These are phyloP conservation scores for Capsicum rhomboideum DNA, from an alignment of 257 asterid genomes.

Conservation along the genomic window DNA sequence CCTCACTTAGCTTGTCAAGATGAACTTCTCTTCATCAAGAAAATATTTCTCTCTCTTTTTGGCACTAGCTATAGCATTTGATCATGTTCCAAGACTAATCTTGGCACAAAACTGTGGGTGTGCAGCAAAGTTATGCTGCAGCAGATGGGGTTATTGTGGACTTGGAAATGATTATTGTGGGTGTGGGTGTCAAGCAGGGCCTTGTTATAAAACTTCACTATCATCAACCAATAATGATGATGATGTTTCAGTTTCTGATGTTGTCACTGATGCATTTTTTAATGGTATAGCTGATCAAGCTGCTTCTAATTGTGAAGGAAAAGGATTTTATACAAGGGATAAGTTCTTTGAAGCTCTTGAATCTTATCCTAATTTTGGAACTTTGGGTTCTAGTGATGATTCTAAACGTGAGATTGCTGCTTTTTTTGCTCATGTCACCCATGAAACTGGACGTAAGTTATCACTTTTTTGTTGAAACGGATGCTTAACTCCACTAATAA, in stretches of 20 bases:
- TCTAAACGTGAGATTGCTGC: constrained; percentile 46
- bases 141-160: constrained; percentile 36
- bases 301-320: constrained; percentile 22
- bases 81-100: not conserved
- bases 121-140: constrained; percentile 22
- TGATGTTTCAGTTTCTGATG: not conserved
- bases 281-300: constrained; percentile 26
- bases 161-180: constrained; percentile 29
- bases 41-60: not conserved
- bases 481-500: no score
- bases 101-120: constrained; percentile 14
- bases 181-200: constrained; percentile 36
- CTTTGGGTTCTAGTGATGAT: constrained; percentile 25
- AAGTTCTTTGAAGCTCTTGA: constrained; percentile 31
- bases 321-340: constrained; percentile 31
- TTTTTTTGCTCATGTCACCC: constrained; percentile 46
- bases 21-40: no score
- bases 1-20: no score
- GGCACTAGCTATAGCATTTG: not conserved
- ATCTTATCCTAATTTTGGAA: constrained; percentile 31
- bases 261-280: constrained; percentile 21
- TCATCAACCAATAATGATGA: not conserved
- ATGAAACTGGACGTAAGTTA: constrained; percentile 35
- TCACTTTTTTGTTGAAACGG: not conserved
- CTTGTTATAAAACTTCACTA: not conserved